These are phyloP conservation scores for Detonula confervacea DNA, from an alignment of 352 stramenopile species.

Conservation along the genomic window DNA sequence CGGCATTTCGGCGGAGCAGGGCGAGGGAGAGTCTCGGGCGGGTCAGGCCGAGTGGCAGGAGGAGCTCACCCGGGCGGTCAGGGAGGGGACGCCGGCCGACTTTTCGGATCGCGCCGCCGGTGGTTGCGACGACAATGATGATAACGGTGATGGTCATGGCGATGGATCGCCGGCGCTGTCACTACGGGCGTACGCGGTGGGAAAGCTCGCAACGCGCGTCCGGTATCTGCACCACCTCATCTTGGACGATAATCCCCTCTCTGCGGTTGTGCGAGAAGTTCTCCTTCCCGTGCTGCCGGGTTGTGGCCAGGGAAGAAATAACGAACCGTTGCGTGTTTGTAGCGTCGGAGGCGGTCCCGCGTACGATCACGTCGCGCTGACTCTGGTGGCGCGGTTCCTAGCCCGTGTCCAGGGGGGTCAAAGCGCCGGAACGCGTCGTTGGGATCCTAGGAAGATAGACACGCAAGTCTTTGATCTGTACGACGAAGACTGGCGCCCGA, in stretches of 20 bases:
- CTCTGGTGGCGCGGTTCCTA: slow-evolving; percentile 18
- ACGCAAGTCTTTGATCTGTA: slow-evolving; percentile 28
- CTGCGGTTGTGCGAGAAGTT: background rate
- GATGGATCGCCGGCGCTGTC: too few relatives aligned
- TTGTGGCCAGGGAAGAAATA: background rate
- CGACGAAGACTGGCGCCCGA: slow-evolving; percentile 16
- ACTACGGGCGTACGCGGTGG: slow-evolving; percentile 12
- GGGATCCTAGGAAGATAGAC: background rate
- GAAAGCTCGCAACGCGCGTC: slow-evolving; percentile 14
- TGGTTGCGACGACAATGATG: too few relatives aligned
- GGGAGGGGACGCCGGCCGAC: slow-evolving; percentile 10
- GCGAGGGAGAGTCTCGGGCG: too few relatives aligned
- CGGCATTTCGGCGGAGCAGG: too few relatives aligned
- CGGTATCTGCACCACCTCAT: slow-evolving; percentile 28
- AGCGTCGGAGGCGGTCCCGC: slow-evolving; percentile 20
- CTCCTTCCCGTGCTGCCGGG: slow-evolving; percentile 1
- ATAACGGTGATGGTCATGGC: background rate
- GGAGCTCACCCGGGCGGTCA: slow-evolving; percentile 10
- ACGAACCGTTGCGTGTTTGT: slow-evolving; percentile 6
- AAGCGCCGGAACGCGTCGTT: background rate
- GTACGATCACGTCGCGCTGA: slow-evolving; percentile 25
- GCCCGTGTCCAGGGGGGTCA: background rate
- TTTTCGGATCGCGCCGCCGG: too few relatives aligned
- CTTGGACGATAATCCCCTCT: slow-evolving; percentile 16
- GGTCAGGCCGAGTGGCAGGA: slow-evolving; percentile 13